phyloP scores from a whole-genome alignment of 2,329 filamentous ascomycete genomes.

The Neofusicoccum ribis region DNA sequence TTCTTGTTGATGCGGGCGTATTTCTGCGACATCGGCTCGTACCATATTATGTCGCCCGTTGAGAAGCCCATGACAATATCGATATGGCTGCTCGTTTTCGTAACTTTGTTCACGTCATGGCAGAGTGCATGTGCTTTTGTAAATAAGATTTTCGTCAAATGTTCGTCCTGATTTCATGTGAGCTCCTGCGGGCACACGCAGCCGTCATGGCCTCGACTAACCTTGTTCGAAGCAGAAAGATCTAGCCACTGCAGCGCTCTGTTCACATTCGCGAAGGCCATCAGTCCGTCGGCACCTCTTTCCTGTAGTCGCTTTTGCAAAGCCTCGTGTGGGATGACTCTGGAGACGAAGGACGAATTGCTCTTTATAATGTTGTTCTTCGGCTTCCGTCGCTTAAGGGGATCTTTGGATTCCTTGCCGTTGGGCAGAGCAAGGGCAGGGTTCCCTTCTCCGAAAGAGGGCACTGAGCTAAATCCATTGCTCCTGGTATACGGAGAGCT shows the following conservation, averaged over 20 bases:
- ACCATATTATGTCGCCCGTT: slow-evolving; percentile 97
- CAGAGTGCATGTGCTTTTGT: slow-evolving; percentile 94
- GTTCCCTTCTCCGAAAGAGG: slow-evolving; percentile 86
- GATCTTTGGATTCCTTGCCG: slow-evolving; percentile 66
- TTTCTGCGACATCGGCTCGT: slow-evolving; percentile 93
- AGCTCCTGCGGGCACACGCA: background rate
- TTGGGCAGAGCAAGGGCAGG: slow-evolving; percentile 62
- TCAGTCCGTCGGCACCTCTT: slow-evolving; percentile 73
- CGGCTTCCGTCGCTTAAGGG: slow-evolving; percentile 78
- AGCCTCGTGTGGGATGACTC: slow-evolving; percentile 86
- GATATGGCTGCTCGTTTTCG: slow-evolving; percentile 76
- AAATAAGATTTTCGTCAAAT: slow-evolving; percentile 92
- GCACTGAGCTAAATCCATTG: slow-evolving; percentile 41
- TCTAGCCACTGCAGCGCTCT: slow-evolving; percentile 96
- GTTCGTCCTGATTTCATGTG: slow-evolving; percentile 64
- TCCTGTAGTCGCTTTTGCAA: slow-evolving; percentile 78
- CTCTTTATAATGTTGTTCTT: slow-evolving; percentile 99
- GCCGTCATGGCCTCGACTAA: slow-evolving; percentile 27
- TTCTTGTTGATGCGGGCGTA: slow-evolving; percentile 98
- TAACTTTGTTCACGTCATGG: slow-evolving; percentile 85
- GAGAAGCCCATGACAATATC: slow-evolving; percentile 96
- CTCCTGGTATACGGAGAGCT: slow-evolving; percentile 34
- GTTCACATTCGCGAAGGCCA: slow-evolving; percentile 94
- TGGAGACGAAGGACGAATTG: slow-evolving; percentile 97
- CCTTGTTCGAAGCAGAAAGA: slow-evolving; percentile 72